A percentile compares a stretch with the other conserved stretches of the same genome.
Conservation (phyloP, 306 rosid species). For the Aeschynomene evenia region DNA sequence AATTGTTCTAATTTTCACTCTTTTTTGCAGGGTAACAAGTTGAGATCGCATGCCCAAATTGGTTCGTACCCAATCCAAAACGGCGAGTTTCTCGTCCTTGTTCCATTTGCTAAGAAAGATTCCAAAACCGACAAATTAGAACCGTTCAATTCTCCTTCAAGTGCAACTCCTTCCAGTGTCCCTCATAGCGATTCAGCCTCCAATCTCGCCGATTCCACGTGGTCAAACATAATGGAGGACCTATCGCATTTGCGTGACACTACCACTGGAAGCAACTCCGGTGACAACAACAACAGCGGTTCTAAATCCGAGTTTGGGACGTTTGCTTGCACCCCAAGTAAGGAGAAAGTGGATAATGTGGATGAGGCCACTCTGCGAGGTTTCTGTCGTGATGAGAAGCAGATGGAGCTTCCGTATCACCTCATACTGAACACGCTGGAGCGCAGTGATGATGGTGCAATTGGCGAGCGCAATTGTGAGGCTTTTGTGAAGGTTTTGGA, state of each 20-base stretch:
- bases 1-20: background rate
- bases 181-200: conserved; percentile 37
- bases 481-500: conserved; percentile 57
- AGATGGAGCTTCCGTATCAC: conserved; percentile 56
- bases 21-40: conserved; percentile 59
- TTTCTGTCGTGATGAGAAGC: conserved; percentile 37
- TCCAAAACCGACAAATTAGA: conserved; percentile 29
- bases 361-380: conserved; percentile 27
- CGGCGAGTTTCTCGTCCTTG: conserved; percentile 67
- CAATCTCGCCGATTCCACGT: conserved; percentile 56
- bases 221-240: conserved; percentile 77
- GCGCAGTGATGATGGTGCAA: conserved; percentile 26
- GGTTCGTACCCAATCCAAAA: conserved; percentile 27
- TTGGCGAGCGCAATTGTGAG: conserved; percentile 44
- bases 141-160: conserved; percentile 26
- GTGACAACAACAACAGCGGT: background rate
- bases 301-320: conserved; percentile 3
- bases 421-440: conserved; percentile 45
- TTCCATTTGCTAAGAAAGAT: conserved; percentile 65
- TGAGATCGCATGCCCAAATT: conserved; percentile 55
- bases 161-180: conserved; percentile 15
- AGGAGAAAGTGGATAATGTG: conserved; percentile 25
- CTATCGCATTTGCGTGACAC: conserved; percentile 50
- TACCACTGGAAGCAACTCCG: background rate
- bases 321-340: conserved; percentile 20